Evolutionary conservation across 441 rosid genomes (phyloP).

Genomic region (Aleurites moluccanus): DNA sequence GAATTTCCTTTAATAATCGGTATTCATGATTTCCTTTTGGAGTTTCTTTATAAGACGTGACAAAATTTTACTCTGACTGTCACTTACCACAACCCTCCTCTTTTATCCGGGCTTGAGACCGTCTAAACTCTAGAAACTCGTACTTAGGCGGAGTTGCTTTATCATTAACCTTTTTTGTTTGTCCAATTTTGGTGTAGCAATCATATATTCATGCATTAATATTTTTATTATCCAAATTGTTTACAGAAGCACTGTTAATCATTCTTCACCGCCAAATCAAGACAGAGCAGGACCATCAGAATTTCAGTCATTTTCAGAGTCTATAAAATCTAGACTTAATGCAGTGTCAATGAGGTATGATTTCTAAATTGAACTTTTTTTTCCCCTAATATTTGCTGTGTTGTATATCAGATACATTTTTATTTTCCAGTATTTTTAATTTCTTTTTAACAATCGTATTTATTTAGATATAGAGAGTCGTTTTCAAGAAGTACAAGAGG

Average conservation of each 20-base stretch:
- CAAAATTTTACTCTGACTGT: no score
- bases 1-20: slow-evolving; percentile 42
- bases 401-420: not conserved
- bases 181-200: not conserved
- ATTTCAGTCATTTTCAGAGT: slow-evolving; percentile 72
- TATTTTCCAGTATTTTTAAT: not conserved
- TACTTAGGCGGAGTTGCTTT: no score
- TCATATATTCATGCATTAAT: not conserved
- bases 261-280: slow-evolving; percentile 44
- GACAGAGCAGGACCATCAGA: slow-evolving; percentile 89
- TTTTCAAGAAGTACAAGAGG: slow-evolving; percentile 68
- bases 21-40: slow-evolving; percentile 22
- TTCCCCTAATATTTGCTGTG: not conserved
- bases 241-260: slow-evolving; percentile 35
- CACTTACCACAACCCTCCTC: no score
- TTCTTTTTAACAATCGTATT: not conserved
- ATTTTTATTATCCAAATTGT: slow-evolving; percentile 20
- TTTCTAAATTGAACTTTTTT: not conserved
- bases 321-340: slow-evolving; percentile 69
- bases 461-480: slow-evolving; percentile 59
- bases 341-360: slow-evolving; percentile 76
- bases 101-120: no score
- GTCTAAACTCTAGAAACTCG: no score
- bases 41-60: not conserved
- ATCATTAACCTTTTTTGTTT: not conserved